Evolutionary conservation across 2,329 filamentous ascomycete species (phyloP), one percentile per base, ranked within the genome.

Genomic region (Whalleya microplaca): DNA sequence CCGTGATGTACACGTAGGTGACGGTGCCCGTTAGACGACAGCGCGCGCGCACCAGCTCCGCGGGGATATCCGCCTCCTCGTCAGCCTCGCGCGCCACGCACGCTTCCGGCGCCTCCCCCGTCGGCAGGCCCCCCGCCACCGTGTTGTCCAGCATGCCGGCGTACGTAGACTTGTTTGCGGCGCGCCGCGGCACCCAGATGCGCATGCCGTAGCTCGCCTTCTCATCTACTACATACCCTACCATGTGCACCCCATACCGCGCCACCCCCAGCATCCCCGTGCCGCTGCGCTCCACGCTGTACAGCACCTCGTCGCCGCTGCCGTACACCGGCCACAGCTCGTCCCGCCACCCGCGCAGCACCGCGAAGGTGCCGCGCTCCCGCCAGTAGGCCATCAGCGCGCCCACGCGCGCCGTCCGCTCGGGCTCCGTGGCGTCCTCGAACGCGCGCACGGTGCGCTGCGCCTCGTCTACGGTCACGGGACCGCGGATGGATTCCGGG

Each of bases 81-180:
- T 87, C 87, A 2, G 89, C 88, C 75, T 99, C 95, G 51, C 94
- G 85, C 19, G 97, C 82, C 50, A 96, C 77, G 71, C 89, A 92
- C 69, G 94, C 92, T 47, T 92, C 88, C 0, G 91, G 89, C 20
- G 81, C 81, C 72, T 97, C 93, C 14, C 88, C 89, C 0, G 91
- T 90, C 71, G 89, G 87, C 64, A 98, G 87, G 0, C 92, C 84
- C n/a, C 84, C 84, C 0, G 93, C 95, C 6, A 96, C 95, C 1
- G 92, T 92, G 73, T 98, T 99, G 74, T 99, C 95, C 63, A 99
- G 80, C 83, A 97, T 93, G n/a, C 89, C 84, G 0, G 89, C 88
- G 70, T 94, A 99, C 0, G 92, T 97, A 64, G 90, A 85, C 78
- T 98, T 99, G 56, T 79, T 84, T 48, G 79, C 80, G 12, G 92